Base-by-base conservation (phyloP, 2,329 filamentous ascomycete genomes). In the Sphaerulina musiva region DNA sequence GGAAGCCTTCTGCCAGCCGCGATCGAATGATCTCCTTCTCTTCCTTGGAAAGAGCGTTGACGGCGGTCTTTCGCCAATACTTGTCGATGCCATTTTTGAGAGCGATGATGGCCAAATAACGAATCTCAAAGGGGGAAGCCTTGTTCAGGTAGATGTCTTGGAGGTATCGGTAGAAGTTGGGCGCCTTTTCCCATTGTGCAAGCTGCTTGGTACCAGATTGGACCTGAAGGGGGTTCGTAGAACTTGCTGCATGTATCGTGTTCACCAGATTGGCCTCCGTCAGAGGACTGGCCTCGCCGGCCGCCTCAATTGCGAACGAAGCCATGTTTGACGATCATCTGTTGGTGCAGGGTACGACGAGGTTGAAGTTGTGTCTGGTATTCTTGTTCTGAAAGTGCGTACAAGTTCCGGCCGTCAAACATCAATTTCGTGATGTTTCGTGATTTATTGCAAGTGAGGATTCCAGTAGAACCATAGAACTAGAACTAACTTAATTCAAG, bases 61-160 rank as follows among this genome's bases (percentile, higher is more conserved):
- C 80, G 47, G 88, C 83, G 34, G 87, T 87, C 68, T 79, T 89
- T 67, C 93, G 81, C 93, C 93, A 98, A 71, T 90, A 89, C 68
- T 86, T 90, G 69, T 97, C 92, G 71, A 97, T 91, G 52, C 91
- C 93, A 70, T 97, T 96, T 70, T 97, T 97, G 51, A 98, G 79
- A 68, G 95, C 88, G 62, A 97, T 95, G 54, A 97, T 83, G 51
- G 92, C 87, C 9, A 96, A 83, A 66, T 95, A 90, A 57, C 93
- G 87, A 50, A 92, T 81, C 65, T 95, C 85, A 54, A 82, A 73
- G 1, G 89, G 87, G 1, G 95, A 75, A 1, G 83, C 82, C 57
- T 83, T 83, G 73, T 95, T 87, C 59, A 95, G 79, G 69, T 91
- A 96, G 36, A 89, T 81, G 62, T 85, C 80, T 62, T 78, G 75